These are phyloP conservation scores for Podospora didyma DNA, from an alignment of 495 filamentous ascomycete genomes.

Conservation along the genomic window DNA sequence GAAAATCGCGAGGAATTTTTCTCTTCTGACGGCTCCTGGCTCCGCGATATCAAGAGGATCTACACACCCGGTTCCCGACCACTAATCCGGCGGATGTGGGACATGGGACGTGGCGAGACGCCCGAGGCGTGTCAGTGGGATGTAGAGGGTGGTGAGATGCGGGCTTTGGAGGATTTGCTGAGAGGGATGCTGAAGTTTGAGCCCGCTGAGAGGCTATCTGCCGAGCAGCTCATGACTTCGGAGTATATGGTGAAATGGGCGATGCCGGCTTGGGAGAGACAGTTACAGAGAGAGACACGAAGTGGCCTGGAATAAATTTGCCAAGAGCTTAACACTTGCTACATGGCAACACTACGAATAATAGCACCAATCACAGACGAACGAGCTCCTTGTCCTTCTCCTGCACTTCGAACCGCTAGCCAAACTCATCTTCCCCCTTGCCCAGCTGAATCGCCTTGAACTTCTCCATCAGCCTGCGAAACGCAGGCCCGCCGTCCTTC, in stretches of 20 bases:
- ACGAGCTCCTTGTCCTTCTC: background rate
- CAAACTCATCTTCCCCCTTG: background rate
- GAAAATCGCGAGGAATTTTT: too few species aligned
- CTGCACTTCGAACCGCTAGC: background rate
- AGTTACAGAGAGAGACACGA: background rate
- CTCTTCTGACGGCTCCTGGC: background rate
- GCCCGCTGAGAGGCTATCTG: slow-evolving; percentile 29
- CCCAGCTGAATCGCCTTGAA: background rate
- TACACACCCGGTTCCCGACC: too few species aligned
- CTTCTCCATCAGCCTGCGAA: background rate
- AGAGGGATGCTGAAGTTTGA: slow-evolving; percentile 34
- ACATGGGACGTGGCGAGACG: slow-evolving; percentile 31
- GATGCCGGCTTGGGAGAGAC: slow-evolving; percentile 13
- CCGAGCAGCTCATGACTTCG: slow-evolving; percentile 21
- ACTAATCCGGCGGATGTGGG: slow-evolving; percentile 25
- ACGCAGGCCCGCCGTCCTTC: background rate
- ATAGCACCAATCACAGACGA: background rate
- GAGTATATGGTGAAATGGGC: slow-evolving; percentile 18
- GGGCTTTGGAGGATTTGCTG: slow-evolving; percentile 31
- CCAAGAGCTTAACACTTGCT: too few species aligned
- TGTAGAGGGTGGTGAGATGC: slow-evolving; percentile 17
- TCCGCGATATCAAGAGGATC: slow-evolving; percentile 1
- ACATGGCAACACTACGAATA: background rate
- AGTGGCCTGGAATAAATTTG: background rate
- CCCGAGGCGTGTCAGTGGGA: slow-evolving; percentile 29